Base-by-base conservation (phyloP, 1,139 yeast species). In the Kodamaea derodonti region DNA sequence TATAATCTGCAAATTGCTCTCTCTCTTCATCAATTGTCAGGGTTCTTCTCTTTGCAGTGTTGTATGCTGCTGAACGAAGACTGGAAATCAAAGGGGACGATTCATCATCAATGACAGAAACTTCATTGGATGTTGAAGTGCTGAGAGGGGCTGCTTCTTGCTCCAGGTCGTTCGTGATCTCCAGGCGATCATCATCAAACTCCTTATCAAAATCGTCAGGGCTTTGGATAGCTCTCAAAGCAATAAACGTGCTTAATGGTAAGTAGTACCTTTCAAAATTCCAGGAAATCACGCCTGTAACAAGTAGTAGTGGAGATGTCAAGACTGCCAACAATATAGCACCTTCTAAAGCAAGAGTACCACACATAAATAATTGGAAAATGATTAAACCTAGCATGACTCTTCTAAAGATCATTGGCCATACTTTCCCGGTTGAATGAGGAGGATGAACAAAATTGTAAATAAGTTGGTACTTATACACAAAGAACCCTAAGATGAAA, bases 371-470 rank as follows among this genome's bases (percentile, higher is more conserved):
- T 29, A 79, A 52, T 49, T 80, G 85, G 48, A 80, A 72, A 33
- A 80, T 68, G 10, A 78, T 57, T 20, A 79, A 58, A 0, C 85
- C 85, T 27, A 80, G 47, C 34, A 77, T 69, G 3, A 78, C 70
- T 32, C 85, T 58, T 42, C 80, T 62, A 41, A 79, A 77, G 3
- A 79, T 72, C 53, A 80, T 67, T 1, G 84, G 84, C 85, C 85
- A 80, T 4, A 78, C 78, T 45, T 77, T 78, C 1, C 85, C 86
- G 0, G 85, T 79, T 6, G 84, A 78, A 54, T 80, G 85, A 14
- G 80, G 82, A 1, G 84, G 80, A 49, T 80, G 86, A 8, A 78
- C 81, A 65, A 80, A 76, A 2, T 82, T 75, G 48, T 78, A 80
- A 24, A 79, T 65, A 31, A 80, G 59, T 52, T 80, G 85, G 51